Evolutionary conservation across 2,329 filamentous ascomycete species (phyloP), one percentile per base, ranked within the genome.

Genomic region (Aspergillus amoenus): DNA sequence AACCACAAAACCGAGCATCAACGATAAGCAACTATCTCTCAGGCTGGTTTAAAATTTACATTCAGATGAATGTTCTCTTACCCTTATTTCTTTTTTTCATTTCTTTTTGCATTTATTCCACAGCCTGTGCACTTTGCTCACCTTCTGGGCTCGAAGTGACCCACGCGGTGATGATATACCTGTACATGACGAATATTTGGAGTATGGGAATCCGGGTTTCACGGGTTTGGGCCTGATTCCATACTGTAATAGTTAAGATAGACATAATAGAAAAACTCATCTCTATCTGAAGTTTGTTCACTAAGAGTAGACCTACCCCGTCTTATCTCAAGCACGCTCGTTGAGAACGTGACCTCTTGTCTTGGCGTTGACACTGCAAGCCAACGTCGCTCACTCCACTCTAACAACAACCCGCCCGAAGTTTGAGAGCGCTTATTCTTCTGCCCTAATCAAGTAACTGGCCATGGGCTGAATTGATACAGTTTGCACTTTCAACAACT

Each of bases 261-360:
- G 61, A 57, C 48, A 60, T 55, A 58, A 58, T 54, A 55, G 52
- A 57, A 50, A 59, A 53, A 56, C 48, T 52, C 58, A 54, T 56
- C 60, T 64, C 61, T 44, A 53, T 47, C 49, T 13, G 9, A 24
- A 42, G 15, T 21, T 12, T 42, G 13, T 5, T 43, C 7, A 12
- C n/a, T 42, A 37, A n/a, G 12, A 37, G 15, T 45, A 24, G 8
- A 30, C 8, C 9, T 30, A 11, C 27, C 9, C 9, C 4, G 9
- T 30, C 9, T 30, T 30, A 30, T 30, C 27, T 30, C 27, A n/a
- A 32, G 12, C 21, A 24, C 5, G 12, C 8, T 5, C 32, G 24
- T 43, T 32, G n/a, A 21, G 44, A 56, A 52, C 53, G 57, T 56
- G 49, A 56, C 49, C 40, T 22, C 17, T 18, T 42, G 22, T 51